These are phyloP conservation scores for Trichoderma gamsii DNA, from an alignment of 495 filamentous ascomycete genomes.

Conservation along the genomic window DNA sequence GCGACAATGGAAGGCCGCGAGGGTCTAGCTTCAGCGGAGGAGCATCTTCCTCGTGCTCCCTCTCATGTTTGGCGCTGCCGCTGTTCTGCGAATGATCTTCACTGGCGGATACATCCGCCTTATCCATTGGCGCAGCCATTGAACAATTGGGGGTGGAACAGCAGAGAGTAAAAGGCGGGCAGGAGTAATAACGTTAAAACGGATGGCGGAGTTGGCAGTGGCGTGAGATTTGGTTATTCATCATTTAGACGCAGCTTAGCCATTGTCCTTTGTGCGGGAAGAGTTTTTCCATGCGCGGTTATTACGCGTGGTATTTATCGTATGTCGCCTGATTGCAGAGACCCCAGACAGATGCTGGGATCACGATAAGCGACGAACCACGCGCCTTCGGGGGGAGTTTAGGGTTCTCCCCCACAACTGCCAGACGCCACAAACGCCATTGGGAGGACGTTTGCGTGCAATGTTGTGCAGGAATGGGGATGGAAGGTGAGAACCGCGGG, in stretches of 20 bases:
- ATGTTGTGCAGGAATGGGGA: background rate
- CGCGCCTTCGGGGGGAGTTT: slow-evolving; percentile 8
- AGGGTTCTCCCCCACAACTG: slow-evolving; percentile 4
- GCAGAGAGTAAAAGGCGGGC: background rate
- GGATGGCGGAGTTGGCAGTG: background rate
- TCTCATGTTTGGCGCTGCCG: background rate
- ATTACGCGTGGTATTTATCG: slow-evolving; percentile 1
- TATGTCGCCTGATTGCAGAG: background rate
- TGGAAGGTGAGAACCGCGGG: background rate
- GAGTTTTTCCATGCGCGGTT: background rate
- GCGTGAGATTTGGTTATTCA: background rate
- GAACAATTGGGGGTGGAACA: background rate
- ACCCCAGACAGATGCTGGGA: background rate
- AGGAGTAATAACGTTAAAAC: background rate
- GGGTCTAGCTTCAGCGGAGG: slow-evolving; percentile 21
- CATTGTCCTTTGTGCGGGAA: background rate
- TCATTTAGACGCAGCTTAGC: background rate
- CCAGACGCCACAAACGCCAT: background rate
- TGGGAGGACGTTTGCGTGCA: background rate
- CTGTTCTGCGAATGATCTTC: slow-evolving; percentile 12
- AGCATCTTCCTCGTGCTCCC: background rate
- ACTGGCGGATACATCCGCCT: slow-evolving; percentile 11
- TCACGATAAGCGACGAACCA: background rate
- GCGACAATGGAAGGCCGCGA: slow-evolving; percentile 53
- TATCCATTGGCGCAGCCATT: background rate